Evolutionary conservation across 2,329 filamentous ascomycete genomes (phyloP).

Genomic region (Biscogniauxia marginata): DNA sequence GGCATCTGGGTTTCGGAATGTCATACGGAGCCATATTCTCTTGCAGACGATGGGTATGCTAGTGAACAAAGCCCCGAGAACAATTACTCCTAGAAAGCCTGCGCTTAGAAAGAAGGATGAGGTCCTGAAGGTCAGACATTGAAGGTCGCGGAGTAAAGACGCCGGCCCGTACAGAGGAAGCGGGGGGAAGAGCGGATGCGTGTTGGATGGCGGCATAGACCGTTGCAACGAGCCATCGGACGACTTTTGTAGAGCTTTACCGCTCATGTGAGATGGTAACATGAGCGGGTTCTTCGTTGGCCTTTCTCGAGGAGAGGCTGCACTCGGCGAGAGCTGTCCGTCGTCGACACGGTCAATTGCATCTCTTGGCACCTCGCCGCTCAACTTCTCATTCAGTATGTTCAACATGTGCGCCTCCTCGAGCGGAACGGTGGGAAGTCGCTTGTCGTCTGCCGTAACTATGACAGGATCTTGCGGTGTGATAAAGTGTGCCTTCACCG

Average conservation of each 20-base stretch:
- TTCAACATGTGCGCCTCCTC: constrained; percentile 72
- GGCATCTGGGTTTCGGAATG: constrained; percentile 58
- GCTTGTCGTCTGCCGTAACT: constrained; percentile 63
- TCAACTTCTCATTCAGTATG: constrained; percentile 51
- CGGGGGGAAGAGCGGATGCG: constrained; percentile 80
- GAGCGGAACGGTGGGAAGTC: constrained; percentile 67
- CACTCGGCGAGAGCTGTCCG: constrained; percentile 15
- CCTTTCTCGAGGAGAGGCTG: constrained; percentile 14
- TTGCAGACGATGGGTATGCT: constrained; percentile 55
- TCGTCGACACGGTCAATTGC: constrained; percentile 24
- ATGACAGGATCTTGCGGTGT: constrained; percentile 73
- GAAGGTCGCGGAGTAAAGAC: constrained; percentile 60
- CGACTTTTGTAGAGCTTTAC: constrained; percentile 40
- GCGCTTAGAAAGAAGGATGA: constrained; percentile 76
- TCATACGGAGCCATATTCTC: constrained; percentile 52
- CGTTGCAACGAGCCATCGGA: constrained; percentile 46
- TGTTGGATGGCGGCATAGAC: constrained; percentile 63
- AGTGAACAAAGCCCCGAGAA: constrained; percentile 70
- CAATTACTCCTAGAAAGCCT: constrained; percentile 72
- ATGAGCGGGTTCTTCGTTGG: constrained; percentile 8
- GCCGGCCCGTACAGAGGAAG: constrained; percentile 79
- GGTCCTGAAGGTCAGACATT: constrained; percentile 63
- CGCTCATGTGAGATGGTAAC: constrained; percentile 28
- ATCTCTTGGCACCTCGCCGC: constrained; percentile 27
- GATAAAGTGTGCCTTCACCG: constrained; percentile 61